Evolutionary conservation across 768 basidiomycete genomes (phyloP).

Genomic region (Russula emetica): DNA sequence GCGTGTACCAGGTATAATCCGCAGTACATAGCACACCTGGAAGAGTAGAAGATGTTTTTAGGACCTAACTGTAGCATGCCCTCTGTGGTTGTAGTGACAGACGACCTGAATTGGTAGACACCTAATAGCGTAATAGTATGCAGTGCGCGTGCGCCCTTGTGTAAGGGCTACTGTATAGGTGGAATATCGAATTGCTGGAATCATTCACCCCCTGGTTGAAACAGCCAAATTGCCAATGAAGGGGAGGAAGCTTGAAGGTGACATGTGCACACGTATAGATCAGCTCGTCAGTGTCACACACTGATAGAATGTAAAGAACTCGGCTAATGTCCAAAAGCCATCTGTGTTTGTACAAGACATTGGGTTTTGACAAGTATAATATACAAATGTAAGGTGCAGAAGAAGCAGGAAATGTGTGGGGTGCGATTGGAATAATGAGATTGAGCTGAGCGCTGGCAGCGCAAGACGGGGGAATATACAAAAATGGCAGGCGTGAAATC

Average conservation of each 20-base stretch:
- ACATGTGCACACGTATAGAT: neutral
- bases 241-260: neutral
- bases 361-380: conserved; percentile 18
- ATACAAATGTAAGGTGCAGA: conserved; percentile 24
- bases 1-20: conserved; percentile 47
- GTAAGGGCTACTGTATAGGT: neutral
- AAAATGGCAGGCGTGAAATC: conserved; percentile 3
- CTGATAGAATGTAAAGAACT: neutral
- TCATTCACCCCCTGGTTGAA: neutral
- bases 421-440: conserved; percentile 18
- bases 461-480: conserved; percentile 26
- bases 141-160: neutral
- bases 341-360: conserved; percentile 9
- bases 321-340: neutral
- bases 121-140: neutral
- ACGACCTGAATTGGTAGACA: neutral
- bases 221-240: neutral
- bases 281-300: neutral
- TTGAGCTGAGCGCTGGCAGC: conserved; percentile 12
- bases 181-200: neutral
- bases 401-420: conserved; percentile 6
- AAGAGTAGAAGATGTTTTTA: neutral
- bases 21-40: neutral
- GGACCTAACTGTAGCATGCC: neutral
- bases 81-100: neutral